A percentile compares a stretch with the other conserved stretches of the same genome.
phyloP scores from a whole-genome alignment of 2,329 filamentous ascomycete species.

The Sclerotinia subarctica region DNA sequence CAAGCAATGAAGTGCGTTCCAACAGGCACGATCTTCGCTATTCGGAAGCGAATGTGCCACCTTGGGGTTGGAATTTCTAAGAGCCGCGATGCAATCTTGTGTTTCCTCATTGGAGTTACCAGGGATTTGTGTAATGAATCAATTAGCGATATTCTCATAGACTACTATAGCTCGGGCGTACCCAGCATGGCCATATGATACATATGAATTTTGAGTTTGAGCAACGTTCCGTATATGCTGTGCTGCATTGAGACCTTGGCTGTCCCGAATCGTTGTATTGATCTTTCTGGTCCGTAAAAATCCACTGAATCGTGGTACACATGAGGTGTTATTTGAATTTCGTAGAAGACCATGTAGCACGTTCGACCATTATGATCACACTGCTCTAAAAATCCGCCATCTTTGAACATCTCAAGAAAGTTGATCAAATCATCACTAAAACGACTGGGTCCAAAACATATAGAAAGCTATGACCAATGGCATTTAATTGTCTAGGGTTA shows the following conservation, averaged over 20 bases:
- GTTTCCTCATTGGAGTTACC: constrained; percentile 1
- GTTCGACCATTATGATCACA: constrained; percentile 19
- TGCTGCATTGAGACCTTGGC: constrained; percentile 16
- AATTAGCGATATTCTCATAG: constrained; percentile 18
- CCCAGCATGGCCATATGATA: constrained; percentile 14
- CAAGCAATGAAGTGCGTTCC: constrained; percentile 7
- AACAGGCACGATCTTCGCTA: not conserved
- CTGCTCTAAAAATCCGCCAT: constrained; percentile 15
- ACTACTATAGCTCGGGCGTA: constrained; percentile 15
- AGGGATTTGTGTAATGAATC: not conserved
- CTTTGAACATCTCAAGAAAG: constrained; percentile 16
- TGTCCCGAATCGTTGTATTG: constrained; percentile 18
- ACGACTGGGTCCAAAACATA: constrained; percentile 18
- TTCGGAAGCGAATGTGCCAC: not conserved
- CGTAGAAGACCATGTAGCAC: constrained; percentile 17
- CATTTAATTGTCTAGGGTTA: not conserved
- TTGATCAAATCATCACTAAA: constrained; percentile 20
- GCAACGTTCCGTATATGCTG: constrained; percentile 14
- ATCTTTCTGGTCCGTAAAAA: no score
- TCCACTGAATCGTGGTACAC: constrained; percentile 14
- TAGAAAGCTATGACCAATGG: constrained; percentile 15
- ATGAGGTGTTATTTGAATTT: constrained; percentile 9
- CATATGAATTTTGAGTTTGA: constrained; percentile 13
- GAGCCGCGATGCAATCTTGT: constrained; percentile 8
- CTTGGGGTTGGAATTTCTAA: not conserved